Percentiles rank a stretch among this genome's conserved stretches.
Conservation (phyloP, 2,329 filamentous ascomycete genomes). For the Fonsecaea pedrosoi region DNA sequence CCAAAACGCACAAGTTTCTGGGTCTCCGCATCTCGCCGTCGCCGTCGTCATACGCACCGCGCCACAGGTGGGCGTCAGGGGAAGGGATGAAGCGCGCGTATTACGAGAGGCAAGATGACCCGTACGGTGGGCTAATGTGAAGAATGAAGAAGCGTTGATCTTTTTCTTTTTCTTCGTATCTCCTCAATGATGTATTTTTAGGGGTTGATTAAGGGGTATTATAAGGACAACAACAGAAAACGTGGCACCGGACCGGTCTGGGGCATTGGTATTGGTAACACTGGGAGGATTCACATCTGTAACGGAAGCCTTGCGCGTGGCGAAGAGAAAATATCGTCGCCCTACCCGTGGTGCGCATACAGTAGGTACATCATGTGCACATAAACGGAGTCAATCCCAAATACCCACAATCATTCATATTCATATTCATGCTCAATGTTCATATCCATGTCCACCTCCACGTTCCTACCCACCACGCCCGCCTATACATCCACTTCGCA, state of each 20-base stretch:
- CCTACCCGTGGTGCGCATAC: no score
- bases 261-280: neutral
- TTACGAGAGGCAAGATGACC: constrained; percentile 31
- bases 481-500: no score
- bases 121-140: constrained; percentile 33
- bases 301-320: no score
- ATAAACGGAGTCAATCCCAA: no score
- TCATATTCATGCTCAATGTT: no score
- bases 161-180: neutral
- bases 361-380: no score
- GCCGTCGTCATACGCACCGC: constrained; percentile 5
- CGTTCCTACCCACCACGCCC: no score
- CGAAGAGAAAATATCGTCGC: no score
- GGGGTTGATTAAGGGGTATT: neutral
- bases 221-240: neutral
- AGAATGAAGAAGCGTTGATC: neutral
- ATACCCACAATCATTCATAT: no score
- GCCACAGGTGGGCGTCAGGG: constrained; percentile 6
- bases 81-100: constrained; percentile 14
- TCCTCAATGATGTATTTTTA: neutral
- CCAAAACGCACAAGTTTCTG: constrained; percentile 21
- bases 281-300: no score
- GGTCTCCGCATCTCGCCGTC: constrained; percentile 24
- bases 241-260: neutral
- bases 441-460: no score